Percentiles rank a stretch among this genome's conserved stretches.
Conservation (phyloP, 1,139 yeast genomes). For the Arxiozyma slooffiae region DNA sequence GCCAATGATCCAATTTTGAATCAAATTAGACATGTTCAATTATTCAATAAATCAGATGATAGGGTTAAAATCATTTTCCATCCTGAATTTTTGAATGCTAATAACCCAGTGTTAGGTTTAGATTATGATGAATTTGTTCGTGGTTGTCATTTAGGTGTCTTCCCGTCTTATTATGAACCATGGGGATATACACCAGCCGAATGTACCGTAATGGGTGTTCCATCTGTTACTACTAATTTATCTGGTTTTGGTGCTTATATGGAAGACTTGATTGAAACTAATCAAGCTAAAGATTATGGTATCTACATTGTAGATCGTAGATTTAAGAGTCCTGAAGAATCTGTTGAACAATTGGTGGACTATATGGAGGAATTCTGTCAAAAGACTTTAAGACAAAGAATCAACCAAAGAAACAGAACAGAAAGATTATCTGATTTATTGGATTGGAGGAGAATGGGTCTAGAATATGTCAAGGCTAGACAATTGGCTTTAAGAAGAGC, state of each 20-base stretch:
- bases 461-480: conserved; percentile 91
- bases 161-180: conserved; percentile 97
- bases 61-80: conserved; percentile 94
- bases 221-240: conserved; percentile 92
- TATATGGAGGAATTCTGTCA: conserved; percentile 83
- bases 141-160: conserved; percentile 96
- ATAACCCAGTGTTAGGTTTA: conserved; percentile 84
- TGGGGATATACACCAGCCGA: conserved; percentile 99
- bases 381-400: conserved; percentile 92
- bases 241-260: conserved; percentile 98
- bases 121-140: conserved; percentile 97
- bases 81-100: conserved; percentile 91
- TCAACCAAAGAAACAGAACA: conserved; percentile 94
- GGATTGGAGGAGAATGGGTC: conserved; percentile 98
- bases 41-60: conserved; percentile 83
- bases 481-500: conserved; percentile 87
- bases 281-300: conserved; percentile 78
- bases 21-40: conserved; percentile 83
- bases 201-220: conserved; percentile 99
- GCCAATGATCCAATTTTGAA: conserved; percentile 82
- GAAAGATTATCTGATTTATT: conserved; percentile 85
- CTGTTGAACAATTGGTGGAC: conserved; percentile 80
- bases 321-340: conserved; percentile 86
- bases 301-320: conserved; percentile 95
- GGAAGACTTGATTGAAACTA: conserved; percentile 92